Base-by-base conservation (phyloP, 2,329 filamentous ascomycete genomes). In the Stemphylium vesicarium region DNA sequence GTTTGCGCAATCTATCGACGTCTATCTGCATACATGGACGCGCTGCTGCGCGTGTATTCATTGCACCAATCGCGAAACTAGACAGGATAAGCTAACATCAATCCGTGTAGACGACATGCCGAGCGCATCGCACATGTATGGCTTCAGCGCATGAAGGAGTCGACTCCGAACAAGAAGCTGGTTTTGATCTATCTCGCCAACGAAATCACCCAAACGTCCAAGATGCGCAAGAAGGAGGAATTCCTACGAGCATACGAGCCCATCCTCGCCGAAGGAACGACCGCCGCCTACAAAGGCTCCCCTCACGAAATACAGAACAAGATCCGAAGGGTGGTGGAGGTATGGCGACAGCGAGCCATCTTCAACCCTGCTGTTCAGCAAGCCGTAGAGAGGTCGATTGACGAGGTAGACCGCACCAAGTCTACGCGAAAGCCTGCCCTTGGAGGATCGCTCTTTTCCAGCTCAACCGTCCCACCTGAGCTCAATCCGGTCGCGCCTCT, bases 121-220 rank as follows among this genome's bases (percentile, higher is more conserved):
- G 91, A 96, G 65, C 88, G 91, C 59, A 97, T 94, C 16, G 93
- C 92, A 16, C 88, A 94, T 73, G 84, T 98, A 48, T 99, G 95
- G 95, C 82, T 96, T 59, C 89, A 95, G 66, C 88, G 91, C 57
- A 81, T 99, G 56, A 95, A 92, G 70, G 94, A 98, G 65, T 92
- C 92, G 1, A 86, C 90, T 6, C 88, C 91, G 57, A 86, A 88
- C 56, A 97, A 96, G 77, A 87, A 92, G 66, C 81, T 99, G 56
- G 96, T 92, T 68, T 82, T 98, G 61, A 85, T 99, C 60, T 99
- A 99, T 75, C 88, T 99, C 52, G 93, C 93, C 60, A 99, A 99
- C 76, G 95, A 99, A 82, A 93, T 99, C 54, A 90, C 92, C 18
- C 95, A 99, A 74, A 95, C 98, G 72, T 96, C 93, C 20, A 96